Evolutionary conservation across 345 rosid genomes (phyloP), one percentile per base, ranked within the genome.

Genomic region (Turritis glabra): DNA sequence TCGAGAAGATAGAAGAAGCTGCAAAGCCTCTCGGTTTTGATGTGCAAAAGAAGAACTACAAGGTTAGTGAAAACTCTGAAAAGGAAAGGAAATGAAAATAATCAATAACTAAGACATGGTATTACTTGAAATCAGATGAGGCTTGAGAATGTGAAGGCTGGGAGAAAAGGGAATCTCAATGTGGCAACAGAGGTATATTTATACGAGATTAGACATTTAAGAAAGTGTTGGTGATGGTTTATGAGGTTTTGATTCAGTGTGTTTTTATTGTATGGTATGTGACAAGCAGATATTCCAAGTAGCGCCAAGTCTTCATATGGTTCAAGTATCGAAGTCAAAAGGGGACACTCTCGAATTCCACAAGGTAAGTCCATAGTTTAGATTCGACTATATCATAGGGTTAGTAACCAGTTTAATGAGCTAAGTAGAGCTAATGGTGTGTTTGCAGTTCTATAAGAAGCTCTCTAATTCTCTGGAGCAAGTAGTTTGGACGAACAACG

Each of bases 331-430:
- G 11, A 95, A 95, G 77, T 89, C 97, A 1, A 91, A 90, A 78
- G 99, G 99, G n/a, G 97, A 95, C 77, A 95, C 99, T 13, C 79
- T 95, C 55, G 99, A 95, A 74, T 95, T 92, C 66, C 93, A 90
- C 43, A 91, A 87, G 97, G 97, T 91, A 84, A 43, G 43, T 40
- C 22, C 14, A n/a, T 60, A 32, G 50, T 19, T 67, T 68, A 8
- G 51, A 67, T 22, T 66, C 0, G 30, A 40, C 5, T 29, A 68
- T 12, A 23, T 69, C 1, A 33, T 43, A 53, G 7, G 7, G 29
- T 69, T 7, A 11, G 5, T 23, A 15, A 35, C 17, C 0, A 7
- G 73, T 59, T 69, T 40, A 7, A 18, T 54, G 46, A 63, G 66
- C 67, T 77, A 70, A 69, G 3, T 1, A 6, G 35, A 35, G 51